A percentile compares a stretch with the other conserved stretches of the same genome.
Evolutionary conservation across 1,284 basidiomycete species (phyloP).

Genomic region (Paramarasmius palmivorus): DNA sequence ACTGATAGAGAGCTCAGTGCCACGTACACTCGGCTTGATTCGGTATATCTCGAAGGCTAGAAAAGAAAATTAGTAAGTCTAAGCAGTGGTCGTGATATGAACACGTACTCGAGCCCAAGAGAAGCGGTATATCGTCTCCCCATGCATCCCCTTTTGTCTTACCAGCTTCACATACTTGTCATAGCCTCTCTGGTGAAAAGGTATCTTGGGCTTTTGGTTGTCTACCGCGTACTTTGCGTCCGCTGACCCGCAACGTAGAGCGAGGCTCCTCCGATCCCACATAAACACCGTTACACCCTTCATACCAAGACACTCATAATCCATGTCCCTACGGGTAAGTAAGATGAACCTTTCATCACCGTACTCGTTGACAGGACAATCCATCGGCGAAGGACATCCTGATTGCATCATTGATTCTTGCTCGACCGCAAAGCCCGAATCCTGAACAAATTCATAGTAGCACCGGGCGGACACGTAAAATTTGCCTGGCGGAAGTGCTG

Average conservation of each 20-base stretch:
- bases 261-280: conserved; percentile 14
- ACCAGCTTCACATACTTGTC: too few relatives aligned
- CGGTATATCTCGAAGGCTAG: too few relatives aligned
- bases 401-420: conserved; percentile 15
- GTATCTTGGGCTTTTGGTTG: too few relatives aligned
- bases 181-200: too few relatives aligned
- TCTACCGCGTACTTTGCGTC: too few relatives aligned
- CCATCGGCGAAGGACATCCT: conserved; percentile 1
- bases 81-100: too few relatives aligned
- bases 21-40: too few relatives aligned
- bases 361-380: conserved; percentile 16
- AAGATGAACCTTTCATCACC: conserved; percentile 15
- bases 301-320: conserved; percentile 6
- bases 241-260: conserved; percentile 6
- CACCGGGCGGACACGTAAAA: conserved; percentile 14
- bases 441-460: conserved; percentile 13
- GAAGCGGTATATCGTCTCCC: too few relatives aligned
- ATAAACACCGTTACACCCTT: conserved; percentile 15
- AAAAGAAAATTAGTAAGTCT: too few relatives aligned
- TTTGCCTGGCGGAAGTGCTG: conserved; percentile 6
- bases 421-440: conserved; percentile 15
- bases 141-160: too few relatives aligned
- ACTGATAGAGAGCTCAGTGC: too few relatives aligned
- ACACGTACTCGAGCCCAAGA: too few relatives aligned
- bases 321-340: conserved; percentile 6